A percentile compares a stretch with the other conserved stretches of the same genome.
Conservation (phyloP, 768 basidiomycete genomes). For the Mycena albidolilacea region DNA sequence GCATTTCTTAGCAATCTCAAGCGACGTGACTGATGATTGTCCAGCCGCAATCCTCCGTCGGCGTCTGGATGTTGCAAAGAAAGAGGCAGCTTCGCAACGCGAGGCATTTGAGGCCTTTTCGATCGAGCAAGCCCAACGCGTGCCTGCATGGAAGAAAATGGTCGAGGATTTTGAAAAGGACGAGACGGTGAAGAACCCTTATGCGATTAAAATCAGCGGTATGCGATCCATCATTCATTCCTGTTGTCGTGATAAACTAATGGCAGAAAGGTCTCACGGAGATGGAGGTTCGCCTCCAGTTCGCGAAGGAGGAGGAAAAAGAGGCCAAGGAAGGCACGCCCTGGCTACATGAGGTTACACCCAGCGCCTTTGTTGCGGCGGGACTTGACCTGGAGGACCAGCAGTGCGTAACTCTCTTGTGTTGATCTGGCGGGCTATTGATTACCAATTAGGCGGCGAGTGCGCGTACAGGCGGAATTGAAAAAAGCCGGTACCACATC, state of each 20-base stretch:
- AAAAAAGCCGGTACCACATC: slow-evolving; percentile 14
- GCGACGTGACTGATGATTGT: no score
- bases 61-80: neutral
- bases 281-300: slow-evolving; percentile 18
- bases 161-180: slow-evolving; percentile 11
- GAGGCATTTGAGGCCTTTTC: slow-evolving; percentile 11
- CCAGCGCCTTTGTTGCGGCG: slow-evolving; percentile 31
- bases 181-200: slow-evolving; percentile 1
- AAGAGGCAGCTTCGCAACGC: neutral
- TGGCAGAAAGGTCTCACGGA: slow-evolving; percentile 27
- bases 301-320: slow-evolving; percentile 15
- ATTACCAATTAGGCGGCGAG: neutral
- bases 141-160: slow-evolving; percentile 13
- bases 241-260: neutral
- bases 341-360: slow-evolving; percentile 32
- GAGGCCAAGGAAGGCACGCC: slow-evolving; percentile 29
- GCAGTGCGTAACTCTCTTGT: slow-evolving; percentile 42
- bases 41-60: no score
- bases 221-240: no score
- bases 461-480: neutral
- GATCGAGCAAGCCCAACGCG: slow-evolving; percentile 5
- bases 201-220: slow-evolving; percentile 24
- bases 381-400: slow-evolving; percentile 37
- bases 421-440: neutral
- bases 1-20: neutral